Conservation (phyloP, 768 basidiomycete species). For the Lactifluus subvellereus region DNA sequence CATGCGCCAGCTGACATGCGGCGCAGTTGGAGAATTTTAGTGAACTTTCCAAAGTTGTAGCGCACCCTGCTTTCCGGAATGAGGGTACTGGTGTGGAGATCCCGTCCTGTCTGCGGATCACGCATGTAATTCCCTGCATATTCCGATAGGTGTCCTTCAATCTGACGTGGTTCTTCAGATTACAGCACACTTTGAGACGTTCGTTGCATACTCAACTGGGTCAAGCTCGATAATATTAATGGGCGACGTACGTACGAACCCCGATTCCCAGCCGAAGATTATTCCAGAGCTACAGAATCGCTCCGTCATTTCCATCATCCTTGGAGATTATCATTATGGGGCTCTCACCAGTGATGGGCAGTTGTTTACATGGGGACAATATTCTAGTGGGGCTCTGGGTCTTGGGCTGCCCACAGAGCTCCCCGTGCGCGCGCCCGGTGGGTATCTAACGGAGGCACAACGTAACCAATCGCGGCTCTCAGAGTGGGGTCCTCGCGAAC, state of each 20-base stretch:
- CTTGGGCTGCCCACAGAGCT: constrained; percentile 67
- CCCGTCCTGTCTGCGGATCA: constrained; percentile 54
- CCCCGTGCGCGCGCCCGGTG: constrained; percentile 52
- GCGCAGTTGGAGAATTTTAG: constrained; percentile 69
- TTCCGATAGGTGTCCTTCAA: background rate
- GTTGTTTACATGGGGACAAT: constrained; percentile 75
- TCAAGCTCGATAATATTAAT: constrained; percentile 66
- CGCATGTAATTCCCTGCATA: constrained; percentile 51
- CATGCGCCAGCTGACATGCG: background rate
- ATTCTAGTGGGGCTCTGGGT: constrained; percentile 77
- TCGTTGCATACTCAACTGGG: constrained; percentile 77
- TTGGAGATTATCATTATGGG: constrained; percentile 90
- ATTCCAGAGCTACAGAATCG: constrained; percentile 70
- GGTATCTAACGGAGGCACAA: constrained; percentile 39
- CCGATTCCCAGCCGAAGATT: constrained; percentile 47
- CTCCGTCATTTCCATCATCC: constrained; percentile 76
- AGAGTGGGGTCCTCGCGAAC: constrained; percentile 16
- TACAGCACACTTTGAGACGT: constrained; percentile 76
- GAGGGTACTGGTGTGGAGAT: constrained; percentile 28
- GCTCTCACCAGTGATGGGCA: constrained; percentile 76
- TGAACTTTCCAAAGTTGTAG: constrained; percentile 47
- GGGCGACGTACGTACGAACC: constrained; percentile 47
- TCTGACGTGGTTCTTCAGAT: constrained; percentile 44
- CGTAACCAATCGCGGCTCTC: constrained; percentile 29
- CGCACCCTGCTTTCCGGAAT: constrained; percentile 41